Evolutionary conservation across 1,139 yeast species (phyloP), one percentile per base, ranked within the genome.

Genomic region (Pichia inconspicua): DNA sequence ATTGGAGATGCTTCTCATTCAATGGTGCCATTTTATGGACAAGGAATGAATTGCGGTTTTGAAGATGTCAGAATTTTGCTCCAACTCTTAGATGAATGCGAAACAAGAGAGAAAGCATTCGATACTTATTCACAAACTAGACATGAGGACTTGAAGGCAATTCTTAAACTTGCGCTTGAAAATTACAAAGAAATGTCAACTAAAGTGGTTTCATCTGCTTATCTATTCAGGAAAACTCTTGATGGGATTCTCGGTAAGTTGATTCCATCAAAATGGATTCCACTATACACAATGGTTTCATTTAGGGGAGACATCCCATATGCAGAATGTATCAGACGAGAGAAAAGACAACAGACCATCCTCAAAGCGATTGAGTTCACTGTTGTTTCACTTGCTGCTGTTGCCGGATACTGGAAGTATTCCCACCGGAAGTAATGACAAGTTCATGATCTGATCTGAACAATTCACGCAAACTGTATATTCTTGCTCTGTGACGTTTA

Each of bases 11-110:
- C 97, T 1, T 95, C 97, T 0, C 97, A 90, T 65, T 82, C 94
- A 15, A 89, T 89, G 96, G 97, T 90, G 5, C 97, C 97, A 14
- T 90, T 90, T 63, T 90, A 89, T 60, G 97, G 97, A 8, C 97
- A 90, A 64, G 97, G 97, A 3, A 84, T 90, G 94, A 90, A 90
- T 64, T 87, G 96, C 62, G 97, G 97, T 1, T 84, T 90, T 62
- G 97, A 90, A 65, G 97, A 90, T 59, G 89, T 89, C 12, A 72
- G 82, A 46, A 78, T 82, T 1, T 68, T 90, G 48, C 69, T 84
- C 70, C 73, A 75, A 40, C 64, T 80, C 15, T 62, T 87, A 42
- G 80, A 79, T 12, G 62, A 68, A 25, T 53, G 66, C 44, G 59
- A 70, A 2, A 67, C 75, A 47, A 68, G 82, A 31, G 59, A 60